Conservation (phyloP, 2,329 filamentous ascomycete species). For the Paradendryphiella salina region DNA sequence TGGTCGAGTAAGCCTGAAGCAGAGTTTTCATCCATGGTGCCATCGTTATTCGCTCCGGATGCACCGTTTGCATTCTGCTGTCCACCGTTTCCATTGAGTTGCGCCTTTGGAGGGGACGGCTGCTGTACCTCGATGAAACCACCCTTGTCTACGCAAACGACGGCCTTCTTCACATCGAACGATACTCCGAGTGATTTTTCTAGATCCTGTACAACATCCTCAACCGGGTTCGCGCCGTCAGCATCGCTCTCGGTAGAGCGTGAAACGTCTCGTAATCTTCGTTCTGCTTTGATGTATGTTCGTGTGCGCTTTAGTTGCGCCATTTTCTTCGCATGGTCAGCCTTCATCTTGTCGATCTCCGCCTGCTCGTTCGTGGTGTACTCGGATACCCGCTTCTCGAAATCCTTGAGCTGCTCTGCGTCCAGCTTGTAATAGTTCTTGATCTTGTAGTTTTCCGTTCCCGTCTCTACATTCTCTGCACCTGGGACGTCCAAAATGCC, state of each 20-base stretch:
- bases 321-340: constrained; percentile 74
- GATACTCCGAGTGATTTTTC: constrained; percentile 71
- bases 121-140: constrained; percentile 65
- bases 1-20: constrained; percentile 69
- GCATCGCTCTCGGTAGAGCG: constrained; percentile 45
- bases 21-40: constrained; percentile 43
- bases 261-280: constrained; percentile 69
- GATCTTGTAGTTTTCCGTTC: constrained; percentile 34
- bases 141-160: constrained; percentile 76
- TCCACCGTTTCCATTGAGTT: constrained; percentile 38
- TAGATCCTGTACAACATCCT: constrained; percentile 74
- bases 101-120: constrained; percentile 31
- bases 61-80: constrained; percentile 39
- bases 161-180: constrained; percentile 64
- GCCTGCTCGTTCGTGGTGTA: constrained; percentile 73
- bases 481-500: constrained; percentile 73
- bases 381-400: constrained; percentile 74
- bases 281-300: constrained; percentile 72
- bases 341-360: constrained; percentile 84
- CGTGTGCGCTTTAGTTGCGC: constrained; percentile 73
- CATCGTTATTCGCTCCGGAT: constrained; percentile 36
- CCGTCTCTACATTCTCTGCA: constrained; percentile 33
- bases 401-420: constrained; percentile 77
- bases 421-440: constrained; percentile 70
- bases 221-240: constrained; percentile 56